Base-by-base conservation (phyloP, 768 basidiomycete genomes). In the Lentinula edodes region DNA sequence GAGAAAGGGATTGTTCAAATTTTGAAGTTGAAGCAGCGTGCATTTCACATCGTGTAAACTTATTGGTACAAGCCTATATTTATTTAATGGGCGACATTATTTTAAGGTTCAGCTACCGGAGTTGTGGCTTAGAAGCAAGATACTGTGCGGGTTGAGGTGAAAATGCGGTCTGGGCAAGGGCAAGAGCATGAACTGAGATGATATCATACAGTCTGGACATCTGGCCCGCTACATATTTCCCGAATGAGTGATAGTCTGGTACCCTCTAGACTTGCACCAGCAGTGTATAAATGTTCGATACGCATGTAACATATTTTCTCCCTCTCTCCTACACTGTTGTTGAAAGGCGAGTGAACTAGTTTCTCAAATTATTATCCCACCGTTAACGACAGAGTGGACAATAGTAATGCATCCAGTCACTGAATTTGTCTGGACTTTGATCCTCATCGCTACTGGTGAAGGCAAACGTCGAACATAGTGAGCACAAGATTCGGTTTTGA, bases 1-100 rank as follows among this genome's bases (percentile, higher is more conserved):
- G 81, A 90, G 86, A 73, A 83, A 82, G 61, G 82, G 86, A 13
- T 76, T 89, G 62, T 88, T 91, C 74, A 80, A 82, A 35, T 90
- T 91, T 68, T 86, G 66, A 76, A 67, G 12, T 23, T 15, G 28
- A 23, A 23, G 28, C 28, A n/a, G 34, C 32, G 32, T 36, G 35
- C 51, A 52, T 52, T 35, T 52, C 35, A 52, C 51, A 34, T 52
- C 13, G 10, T 48, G 46, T 48, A 48, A 48, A 16, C 35, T 52
- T 52, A 52, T 52, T 52, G 46, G n/a, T 48, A 20, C 42, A 5
- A 10, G 23, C 20, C 46, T 48, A 12, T 48, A 48, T 48, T 48
- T 48, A 48, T 23, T 23, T 41, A 41, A 18, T 18, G 18, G 18
- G 16, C 16, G 43, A 45, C 43, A n/a, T 45, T 18, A 45, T 6